Percentiles rank a stretch among this genome's conserved stretches.
These are phyloP conservation scores for Pseudopediastrum boryanum DNA, from an alignment of 139 green algal species.

Conservation along the genomic window DNA sequence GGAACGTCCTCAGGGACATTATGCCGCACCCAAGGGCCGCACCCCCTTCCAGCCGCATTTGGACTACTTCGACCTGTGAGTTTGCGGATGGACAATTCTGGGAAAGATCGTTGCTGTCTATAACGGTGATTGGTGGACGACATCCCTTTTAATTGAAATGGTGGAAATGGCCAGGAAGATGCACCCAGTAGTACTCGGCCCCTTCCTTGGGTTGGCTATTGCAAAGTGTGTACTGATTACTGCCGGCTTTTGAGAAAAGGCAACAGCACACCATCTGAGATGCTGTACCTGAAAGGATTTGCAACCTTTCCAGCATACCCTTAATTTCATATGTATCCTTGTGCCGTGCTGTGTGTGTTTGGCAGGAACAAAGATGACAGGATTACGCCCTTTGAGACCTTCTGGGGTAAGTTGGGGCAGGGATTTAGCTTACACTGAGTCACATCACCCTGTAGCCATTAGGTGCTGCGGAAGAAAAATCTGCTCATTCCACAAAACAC, in stretches of 20 bases:
- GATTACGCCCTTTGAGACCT: background rate
- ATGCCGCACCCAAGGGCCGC: background rate
- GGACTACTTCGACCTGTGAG: constrained; percentile 25
- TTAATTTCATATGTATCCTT: background rate
- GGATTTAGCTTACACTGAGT: background rate
- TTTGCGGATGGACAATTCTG: background rate
- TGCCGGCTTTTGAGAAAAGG: background rate
- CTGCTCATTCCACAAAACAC: too few species aligned
- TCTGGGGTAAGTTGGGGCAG: background rate
- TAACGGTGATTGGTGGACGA: background rate
- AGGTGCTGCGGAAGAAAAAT: too few species aligned
- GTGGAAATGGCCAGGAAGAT: background rate
- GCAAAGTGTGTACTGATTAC: background rate
- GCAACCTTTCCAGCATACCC: background rate
- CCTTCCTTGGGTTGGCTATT: background rate
- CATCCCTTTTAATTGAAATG: background rate
- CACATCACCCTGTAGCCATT: too few species aligned
- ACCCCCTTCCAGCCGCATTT: constrained; percentile 19
- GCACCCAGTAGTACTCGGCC: background rate
- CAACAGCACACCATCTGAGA: background rate
- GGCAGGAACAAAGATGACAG: background rate
- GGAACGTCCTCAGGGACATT: constrained; percentile 15
- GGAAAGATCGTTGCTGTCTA: background rate
- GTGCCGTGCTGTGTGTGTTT: too few species aligned
- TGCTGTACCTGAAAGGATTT: background rate